phyloP scores from a whole-genome alignment of 106 monocot species.

The Chionographis japonica region DNA sequence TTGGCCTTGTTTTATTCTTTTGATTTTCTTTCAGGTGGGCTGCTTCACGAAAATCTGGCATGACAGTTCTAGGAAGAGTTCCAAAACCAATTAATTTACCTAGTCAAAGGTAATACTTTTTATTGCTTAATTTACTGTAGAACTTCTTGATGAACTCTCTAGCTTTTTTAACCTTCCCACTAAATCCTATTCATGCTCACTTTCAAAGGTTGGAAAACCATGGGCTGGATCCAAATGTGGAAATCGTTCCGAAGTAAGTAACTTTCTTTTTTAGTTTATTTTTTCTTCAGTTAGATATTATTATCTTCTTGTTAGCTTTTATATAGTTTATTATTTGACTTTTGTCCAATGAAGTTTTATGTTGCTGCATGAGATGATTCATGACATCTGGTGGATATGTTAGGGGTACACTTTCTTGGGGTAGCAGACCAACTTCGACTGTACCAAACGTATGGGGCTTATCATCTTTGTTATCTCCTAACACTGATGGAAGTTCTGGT shows the following conservation, averaged over 20 bases:
- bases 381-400: slow-evolving; percentile 11
- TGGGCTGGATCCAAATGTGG: slow-evolving; percentile 91
- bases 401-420: slow-evolving; percentile 97
- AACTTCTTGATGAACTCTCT: not conserved
- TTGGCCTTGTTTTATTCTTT: not conserved
- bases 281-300: not conserved
- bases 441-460: slow-evolving; percentile 71
- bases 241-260: slow-evolving; percentile 97
- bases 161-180: not conserved
- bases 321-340: not conserved
- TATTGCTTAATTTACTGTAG: not conserved
- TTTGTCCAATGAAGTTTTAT: not conserved
- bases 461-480: slow-evolving; percentile 51
- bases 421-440: slow-evolving; percentile 44
- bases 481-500: slow-evolving; percentile 45
- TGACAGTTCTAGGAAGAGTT: slow-evolving; percentile 63
- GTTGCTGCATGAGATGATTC: not conserved
- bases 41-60: slow-evolving; percentile 42
- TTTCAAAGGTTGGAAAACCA: slow-evolving; percentile 82
- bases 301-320: not conserved
- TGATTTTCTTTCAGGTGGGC: slow-evolving; percentile 29
- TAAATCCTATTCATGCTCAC: not conserved
- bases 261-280: not conserved
- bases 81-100: slow-evolving; percentile 71
- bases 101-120: slow-evolving; percentile 50